A percentile compares a stretch with the other conserved stretches of the same genome.
Conservation (phyloP, 805 yeast species). For the Saccharomycopsis sp. region DNA sequence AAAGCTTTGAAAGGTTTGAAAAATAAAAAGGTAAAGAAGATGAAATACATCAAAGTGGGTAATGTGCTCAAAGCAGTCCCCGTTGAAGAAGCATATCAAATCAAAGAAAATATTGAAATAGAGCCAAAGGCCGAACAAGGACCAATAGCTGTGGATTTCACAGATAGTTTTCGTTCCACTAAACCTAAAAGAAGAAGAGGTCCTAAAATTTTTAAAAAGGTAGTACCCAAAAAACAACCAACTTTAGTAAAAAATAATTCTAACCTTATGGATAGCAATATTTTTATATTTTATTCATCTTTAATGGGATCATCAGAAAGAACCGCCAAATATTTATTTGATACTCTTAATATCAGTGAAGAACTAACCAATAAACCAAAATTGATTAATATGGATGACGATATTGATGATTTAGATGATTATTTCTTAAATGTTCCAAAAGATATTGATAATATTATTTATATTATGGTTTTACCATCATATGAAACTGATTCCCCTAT, state of each 20-base stretch:
- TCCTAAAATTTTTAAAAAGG: slow-evolving; percentile 11
- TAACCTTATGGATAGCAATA: slow-evolving; percentile 29
- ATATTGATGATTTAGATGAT: slow-evolving; percentile 72
- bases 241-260: slow-evolving; percentile 7
- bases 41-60: neutral
- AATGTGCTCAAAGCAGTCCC: no score
- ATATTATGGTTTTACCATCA: slow-evolving; percentile 73
- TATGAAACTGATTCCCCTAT: slow-evolving; percentile 90
- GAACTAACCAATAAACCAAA: slow-evolving; percentile 34
- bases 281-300: slow-evolving; percentile 71
- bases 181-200: slow-evolving; percentile 7
- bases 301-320: slow-evolving; percentile 75
- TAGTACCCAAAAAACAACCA: slow-evolving; percentile 13
- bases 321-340: slow-evolving; percentile 45
- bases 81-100: no score
- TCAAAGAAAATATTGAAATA: no score
- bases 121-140: no score
- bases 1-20: slow-evolving; percentile 21
- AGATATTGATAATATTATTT: slow-evolving; percentile 36
- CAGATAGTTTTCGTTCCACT: slow-evolving; percentile 23
- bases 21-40: slow-evolving; percentile 17
- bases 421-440: slow-evolving; percentile 61
- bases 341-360: slow-evolving; percentile 24
- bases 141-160: slow-evolving; percentile 30
- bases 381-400: slow-evolving; percentile 66